Evolutionary conservation across 805 yeast genomes (phyloP), one percentile per base, ranked within the genome.

Genomic region (Suhomyces prunicola): DNA sequence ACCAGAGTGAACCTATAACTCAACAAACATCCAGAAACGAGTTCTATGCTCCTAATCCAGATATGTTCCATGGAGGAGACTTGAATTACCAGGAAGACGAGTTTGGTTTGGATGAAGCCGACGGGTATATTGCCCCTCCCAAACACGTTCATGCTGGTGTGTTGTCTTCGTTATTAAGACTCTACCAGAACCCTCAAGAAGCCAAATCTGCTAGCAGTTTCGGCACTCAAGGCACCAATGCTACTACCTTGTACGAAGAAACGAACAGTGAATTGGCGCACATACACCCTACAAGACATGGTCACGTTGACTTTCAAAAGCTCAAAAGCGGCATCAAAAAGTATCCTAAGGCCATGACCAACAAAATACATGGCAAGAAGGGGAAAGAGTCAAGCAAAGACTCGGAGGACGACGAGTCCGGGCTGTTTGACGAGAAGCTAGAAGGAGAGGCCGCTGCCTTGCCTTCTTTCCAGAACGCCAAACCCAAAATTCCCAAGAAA

Each of bases 81-180:
- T 60, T 57, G 3, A 52, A 57, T 22, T 65, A 64, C 26, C 70
- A 64, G 9, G 54, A 50, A n/a, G 69, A 67, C 39, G 65, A 72
- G 46, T 59, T 69, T 36, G 74, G 71, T 13, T 72, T 67, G 26
- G 72, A 67, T 29, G 62, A 66, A 53, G 70, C 64, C 5, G 73
- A 63, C 12, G 62, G 60, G 2, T 73, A 73, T 53, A 62, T 76
- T 13, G 69, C 72, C 6, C 77, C 74, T 1, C 77, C 76, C 0
- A 74, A 78, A 42, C 80, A 80, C 50, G 92, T 90, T 10, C 87
- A 87, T 59, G 91, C 91, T 24, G 97, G 97, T 68, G 93, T 91
- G 15, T 76, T 91, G 27, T 88, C 96, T 0, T 83, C 93, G 1
- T 76, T 91, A 56, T 74, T 91, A 57, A 80, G 84, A 55, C 73